Evolutionary conservation across 768 basidiomycete species (phyloP).

Genomic region (Rhizopogon vinicolor): DNA sequence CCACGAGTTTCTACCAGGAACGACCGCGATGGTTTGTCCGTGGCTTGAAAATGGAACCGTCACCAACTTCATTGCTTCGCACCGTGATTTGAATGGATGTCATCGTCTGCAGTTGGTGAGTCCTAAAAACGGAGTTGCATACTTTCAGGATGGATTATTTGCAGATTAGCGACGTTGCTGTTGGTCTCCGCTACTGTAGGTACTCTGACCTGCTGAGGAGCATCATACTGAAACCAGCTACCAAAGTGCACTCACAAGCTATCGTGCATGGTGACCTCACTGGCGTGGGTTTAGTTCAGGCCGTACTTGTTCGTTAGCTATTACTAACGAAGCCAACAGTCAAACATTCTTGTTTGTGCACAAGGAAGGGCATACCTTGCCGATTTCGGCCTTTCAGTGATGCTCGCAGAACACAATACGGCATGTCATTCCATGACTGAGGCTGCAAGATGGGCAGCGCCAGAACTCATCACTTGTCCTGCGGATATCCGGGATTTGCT

Average conservation of each 20-base stretch:
- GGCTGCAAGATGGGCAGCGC: not conserved
- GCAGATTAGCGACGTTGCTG: too few species aligned
- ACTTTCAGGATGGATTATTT: too few species aligned
- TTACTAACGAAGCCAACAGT: not conserved
- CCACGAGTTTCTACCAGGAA: too few species aligned
- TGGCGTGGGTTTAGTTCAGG: conserved; percentile 9
- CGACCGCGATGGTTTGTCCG: too few species aligned
- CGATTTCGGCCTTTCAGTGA: conserved; percentile 39
- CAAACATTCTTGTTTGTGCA: not conserved
- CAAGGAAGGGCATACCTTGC: conserved; percentile 3
- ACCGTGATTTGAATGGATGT: not conserved
- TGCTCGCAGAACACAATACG: conserved; percentile 29
- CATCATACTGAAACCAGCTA: too few species aligned
- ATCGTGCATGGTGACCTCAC: conserved; percentile 29
- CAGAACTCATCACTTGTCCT: not conserved
- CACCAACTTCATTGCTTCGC: too few species aligned
- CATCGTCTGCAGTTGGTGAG: not conserved
- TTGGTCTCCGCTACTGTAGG: too few species aligned
- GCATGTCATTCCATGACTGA: conserved; percentile 9
- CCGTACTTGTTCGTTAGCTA: too few species aligned
- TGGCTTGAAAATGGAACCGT: too few species aligned
- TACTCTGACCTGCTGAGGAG: too few species aligned
- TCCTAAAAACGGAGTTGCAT: not conserved
- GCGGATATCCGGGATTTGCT: not conserved
- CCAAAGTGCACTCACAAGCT: conserved; percentile 3